phyloP scores from a whole-genome alignment of 2,329 filamentous ascomycete genomes.

The Curvularia lunata region DNA sequence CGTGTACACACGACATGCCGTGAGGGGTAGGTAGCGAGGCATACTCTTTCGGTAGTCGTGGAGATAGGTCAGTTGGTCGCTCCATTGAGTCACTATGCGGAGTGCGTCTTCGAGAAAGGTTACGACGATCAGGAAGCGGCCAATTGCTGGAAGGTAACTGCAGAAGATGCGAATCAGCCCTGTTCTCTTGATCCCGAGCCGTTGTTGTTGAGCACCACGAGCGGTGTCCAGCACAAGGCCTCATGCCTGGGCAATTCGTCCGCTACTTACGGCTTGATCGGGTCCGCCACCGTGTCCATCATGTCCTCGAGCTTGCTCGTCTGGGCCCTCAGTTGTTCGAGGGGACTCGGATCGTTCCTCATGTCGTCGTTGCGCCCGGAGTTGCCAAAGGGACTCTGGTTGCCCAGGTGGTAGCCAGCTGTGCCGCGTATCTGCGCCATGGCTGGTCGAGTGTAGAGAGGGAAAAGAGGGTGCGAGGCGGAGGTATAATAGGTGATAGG shows the following conservation, averaged over 20 bases:
- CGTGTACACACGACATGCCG: background rate
- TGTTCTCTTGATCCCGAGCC: constrained; percentile 4
- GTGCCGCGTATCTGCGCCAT: constrained; percentile 68
- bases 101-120: constrained; percentile 97
- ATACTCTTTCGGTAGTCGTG: constrained; percentile 91
- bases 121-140: constrained; percentile 95
- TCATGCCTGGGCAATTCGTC: constrained; percentile 2
- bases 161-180: constrained; percentile 33
- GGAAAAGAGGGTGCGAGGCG: constrained; percentile 24
- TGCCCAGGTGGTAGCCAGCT: constrained; percentile 82
- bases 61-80: constrained; percentile 90
- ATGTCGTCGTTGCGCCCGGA: constrained; percentile 62
- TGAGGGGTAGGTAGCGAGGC: constrained; percentile 12
- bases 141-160: constrained; percentile 92
- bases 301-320: constrained; percentile 98
- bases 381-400: constrained; percentile 73
- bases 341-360: constrained; percentile 72
- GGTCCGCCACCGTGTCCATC: constrained; percentile 85
- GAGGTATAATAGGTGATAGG: constrained; percentile 35
- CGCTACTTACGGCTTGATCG: constrained; percentile 85
- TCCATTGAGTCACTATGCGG: constrained; percentile 97
- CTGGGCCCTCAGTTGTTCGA: constrained; percentile 90
- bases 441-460: constrained; percentile 31
- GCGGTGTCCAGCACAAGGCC: background rate
- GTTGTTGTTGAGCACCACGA: background rate